Base-by-base conservation (phyloP, 75 land plant genomes). In the Larix kaempferi region DNA sequence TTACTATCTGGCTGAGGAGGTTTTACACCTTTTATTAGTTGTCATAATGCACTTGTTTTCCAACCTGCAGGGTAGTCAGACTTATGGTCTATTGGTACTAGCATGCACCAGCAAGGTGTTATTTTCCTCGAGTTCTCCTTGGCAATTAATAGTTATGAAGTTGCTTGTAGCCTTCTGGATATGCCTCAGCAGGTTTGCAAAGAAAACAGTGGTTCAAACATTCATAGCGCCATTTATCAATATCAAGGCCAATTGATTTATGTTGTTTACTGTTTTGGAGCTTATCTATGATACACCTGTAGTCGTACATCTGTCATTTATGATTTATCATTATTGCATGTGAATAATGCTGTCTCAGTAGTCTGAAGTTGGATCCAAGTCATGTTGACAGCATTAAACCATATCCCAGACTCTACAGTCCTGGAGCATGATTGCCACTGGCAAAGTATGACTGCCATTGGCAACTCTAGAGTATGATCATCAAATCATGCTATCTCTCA, bases 41-140 rank as follows among this genome's bases (percentile, higher is more conserved):
- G 49, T 69, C 22, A 21, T 7, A 69, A 69, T 69, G 72, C 72
- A 69, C 72, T 29, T 3, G 12, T 19, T 69, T 69, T 69, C 41
- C 52, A 26, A 6, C 39, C 72, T 69, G 10, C 52, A n/a, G 23
- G 8, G 23, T 41, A 69, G 52, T 41, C 72, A n/a, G 49, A 41
- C 13, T 41, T 41, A 22, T 17, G 22, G 0, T n/a, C 13, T 69
- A 29, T 21, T 69, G 44, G 72, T 41, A 8, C 52, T 49, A 49
- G 52, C 52, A 21, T 10, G 25, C 52, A 41, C 23, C 11, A 4
- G 25, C 72, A 19, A 41, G 10, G 11, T 69, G 21, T 33, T 2
- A 69, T 69, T 69, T n/a, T n/a, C n/a, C 8, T 69, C n/a, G 13
- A 69, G 72, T 41, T 35, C 10, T 39, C 23, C 5, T 69, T 44